These are phyloP conservation scores for Lentinula sp. DNA, from an alignment of 768 basidiomycete species.

Conservation along the genomic window DNA sequence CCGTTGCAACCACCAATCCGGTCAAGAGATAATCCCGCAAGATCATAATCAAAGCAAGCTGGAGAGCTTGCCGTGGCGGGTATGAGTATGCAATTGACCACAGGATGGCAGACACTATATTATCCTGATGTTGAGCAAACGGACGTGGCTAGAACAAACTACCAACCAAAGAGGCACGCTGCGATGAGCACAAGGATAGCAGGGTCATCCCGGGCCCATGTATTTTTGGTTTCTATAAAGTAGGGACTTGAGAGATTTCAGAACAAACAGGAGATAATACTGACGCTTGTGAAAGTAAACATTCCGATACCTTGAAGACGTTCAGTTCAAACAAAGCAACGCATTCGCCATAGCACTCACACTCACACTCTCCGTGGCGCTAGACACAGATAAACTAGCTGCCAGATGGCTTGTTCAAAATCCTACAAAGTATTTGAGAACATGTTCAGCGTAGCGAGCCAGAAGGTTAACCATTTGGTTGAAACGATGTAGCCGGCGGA, in stretches of 20 bases:
- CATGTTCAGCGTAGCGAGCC: not conserved
- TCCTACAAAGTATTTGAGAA: conserved; percentile 47
- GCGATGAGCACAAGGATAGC: conserved; percentile 87
- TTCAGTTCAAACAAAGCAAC: conserved; percentile 3
- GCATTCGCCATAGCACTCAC: conserved; percentile 10
- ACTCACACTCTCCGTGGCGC: conserved; percentile 86
- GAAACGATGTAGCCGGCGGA: conserved; percentile 72
- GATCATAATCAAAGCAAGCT: conserved; percentile 76
- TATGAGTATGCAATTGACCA: conserved; percentile 86
- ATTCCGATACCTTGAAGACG: conserved; percentile 69
- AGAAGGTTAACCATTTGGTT: conserved; percentile 71
- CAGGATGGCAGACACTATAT: conserved; percentile 67
- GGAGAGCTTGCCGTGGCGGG: conserved; percentile 45
- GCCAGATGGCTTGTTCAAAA: conserved; percentile 96
- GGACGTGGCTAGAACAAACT: not conserved
- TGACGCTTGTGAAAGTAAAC: conserved; percentile 97
- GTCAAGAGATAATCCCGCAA: conserved; percentile 81
- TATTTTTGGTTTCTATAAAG: conserved; percentile 87
- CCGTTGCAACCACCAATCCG: conserved; percentile 67
- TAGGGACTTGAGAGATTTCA: not conserved
- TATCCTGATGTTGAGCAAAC: not conserved
- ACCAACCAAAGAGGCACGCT: conserved; percentile 68
- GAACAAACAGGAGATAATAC: conserved; percentile 15
- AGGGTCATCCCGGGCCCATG: conserved; percentile 96
- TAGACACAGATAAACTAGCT: conserved; percentile 88